Evolutionary conservation across 1,284 basidiomycete genomes (phyloP).

Genomic region (Irpex rosettiformis): DNA sequence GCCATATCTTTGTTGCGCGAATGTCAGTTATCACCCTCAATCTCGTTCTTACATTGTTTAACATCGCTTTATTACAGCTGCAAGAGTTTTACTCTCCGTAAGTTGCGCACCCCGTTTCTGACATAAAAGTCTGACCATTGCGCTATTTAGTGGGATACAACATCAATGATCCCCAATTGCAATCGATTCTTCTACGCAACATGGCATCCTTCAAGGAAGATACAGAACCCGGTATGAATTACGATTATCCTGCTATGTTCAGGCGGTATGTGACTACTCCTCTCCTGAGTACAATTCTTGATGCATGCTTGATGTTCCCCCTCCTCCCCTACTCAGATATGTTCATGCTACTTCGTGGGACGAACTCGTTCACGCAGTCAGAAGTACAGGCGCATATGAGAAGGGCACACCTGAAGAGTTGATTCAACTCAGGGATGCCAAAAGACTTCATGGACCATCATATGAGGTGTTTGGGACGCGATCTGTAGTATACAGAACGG

Average conservation of each 20-base stretch:
- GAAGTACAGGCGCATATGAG: conserved; percentile 20
- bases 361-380: conserved; percentile 28
- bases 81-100: conserved; percentile 34
- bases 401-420: conserved; percentile 35
- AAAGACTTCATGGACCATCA: conserved; percentile 11
- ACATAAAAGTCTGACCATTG: neutral
- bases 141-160: conserved; percentile 39
- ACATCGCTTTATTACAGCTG: conserved; percentile 27
- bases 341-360: conserved; percentile 33
- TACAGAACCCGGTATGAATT: conserved; percentile 4
- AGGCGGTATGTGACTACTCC: neutral
- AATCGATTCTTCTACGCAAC: conserved; percentile 24
- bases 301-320: too few relatives aligned
- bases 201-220: conserved; percentile 27
- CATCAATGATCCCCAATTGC: conserved; percentile 21
- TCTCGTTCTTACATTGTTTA: too few relatives aligned
- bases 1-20: neutral
- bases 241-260: conserved; percentile 12
- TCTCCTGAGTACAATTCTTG: too few relatives aligned
- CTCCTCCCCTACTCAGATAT: conserved; percentile 34
- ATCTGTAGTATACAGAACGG: conserved; percentile 27
- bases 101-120: conserved; percentile 15
- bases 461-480: conserved; percentile 25
- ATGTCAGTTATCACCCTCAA: neutral
- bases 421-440: conserved; percentile 30